These are phyloP conservation scores for Candida bentonensis DNA, from an alignment of 805 yeast species.

Conservation along the genomic window DNA sequence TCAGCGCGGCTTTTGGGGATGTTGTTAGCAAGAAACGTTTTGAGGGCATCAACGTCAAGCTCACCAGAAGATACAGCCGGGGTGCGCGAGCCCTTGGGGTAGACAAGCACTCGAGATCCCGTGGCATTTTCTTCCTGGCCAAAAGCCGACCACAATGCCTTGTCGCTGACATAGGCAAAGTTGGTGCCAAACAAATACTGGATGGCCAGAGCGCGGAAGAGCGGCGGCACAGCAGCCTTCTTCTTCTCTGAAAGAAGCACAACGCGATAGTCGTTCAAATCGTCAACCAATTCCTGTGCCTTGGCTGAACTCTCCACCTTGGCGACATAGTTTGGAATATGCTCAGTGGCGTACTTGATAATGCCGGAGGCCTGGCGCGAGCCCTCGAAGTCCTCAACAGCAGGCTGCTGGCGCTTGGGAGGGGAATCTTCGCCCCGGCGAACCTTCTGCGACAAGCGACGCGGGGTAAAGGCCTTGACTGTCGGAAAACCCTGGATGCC, in stretches of 20 bases:
- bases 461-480: constrained; percentile 42
- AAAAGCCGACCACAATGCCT: not conserved
- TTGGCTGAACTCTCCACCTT: constrained; percentile 11
- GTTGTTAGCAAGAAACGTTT: constrained; percentile 13
- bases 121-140: constrained; percentile 4
- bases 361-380: constrained; percentile 17
- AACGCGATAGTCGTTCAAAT: constrained; percentile 15
- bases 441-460: constrained; percentile 14
- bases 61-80: constrained; percentile 17
- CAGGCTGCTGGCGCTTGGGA: constrained; percentile 12
- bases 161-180: constrained; percentile 16
- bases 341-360: constrained; percentile 14
- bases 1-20: constrained; percentile 2
- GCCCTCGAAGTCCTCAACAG: constrained; percentile 18
- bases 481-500: constrained; percentile 74
- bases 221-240: constrained; percentile 17
- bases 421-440: constrained; percentile 13
- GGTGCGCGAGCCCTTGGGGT: constrained; percentile 12
- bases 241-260: constrained; percentile 16
- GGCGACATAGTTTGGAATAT: constrained; percentile 19
- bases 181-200: constrained; percentile 17
- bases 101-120: constrained; percentile 15
- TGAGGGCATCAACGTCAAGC: constrained; percentile 14
- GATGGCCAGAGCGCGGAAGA: constrained; percentile 18
- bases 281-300: constrained; percentile 15